These are phyloP conservation scores for Suillus cothurnatus DNA, from an alignment of 768 basidiomycete species.

Conservation along the genomic window DNA sequence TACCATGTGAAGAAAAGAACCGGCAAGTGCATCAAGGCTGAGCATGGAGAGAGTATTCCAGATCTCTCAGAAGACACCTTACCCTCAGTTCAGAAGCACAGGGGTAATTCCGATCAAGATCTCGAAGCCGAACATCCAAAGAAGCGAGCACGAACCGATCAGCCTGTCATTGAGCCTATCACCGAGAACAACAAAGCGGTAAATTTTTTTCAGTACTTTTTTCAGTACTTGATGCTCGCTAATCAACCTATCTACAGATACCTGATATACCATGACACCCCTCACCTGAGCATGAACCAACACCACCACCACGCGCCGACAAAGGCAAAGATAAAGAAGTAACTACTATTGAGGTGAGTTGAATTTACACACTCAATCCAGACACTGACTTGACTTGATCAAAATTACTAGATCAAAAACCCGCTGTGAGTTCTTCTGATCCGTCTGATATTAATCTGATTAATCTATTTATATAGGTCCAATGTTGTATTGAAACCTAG, in stretches of 20 bases:
- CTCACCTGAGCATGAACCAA: neutral
- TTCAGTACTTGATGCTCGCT: too few relatives aligned
- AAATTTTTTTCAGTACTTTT: neutral
- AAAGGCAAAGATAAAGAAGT: neutral
- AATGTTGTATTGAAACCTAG: neutral
- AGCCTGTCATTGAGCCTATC: neutral
- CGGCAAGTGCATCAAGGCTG: neutral
- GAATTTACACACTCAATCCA: neutral
- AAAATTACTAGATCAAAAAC: neutral
- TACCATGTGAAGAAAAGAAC: neutral
- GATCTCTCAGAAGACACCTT: neutral
- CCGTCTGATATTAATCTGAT: neutral
- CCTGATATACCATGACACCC: neutral
- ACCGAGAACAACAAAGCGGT: neutral
- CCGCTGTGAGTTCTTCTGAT: neutral
- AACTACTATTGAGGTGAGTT: neutral
- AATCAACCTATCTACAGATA: too few relatives aligned
- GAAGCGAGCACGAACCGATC: neutral
- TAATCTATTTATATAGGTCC: neutral
- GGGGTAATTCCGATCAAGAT: neutral
- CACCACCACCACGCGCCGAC: neutral
- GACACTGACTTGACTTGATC: neutral
- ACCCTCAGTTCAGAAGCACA: neutral
- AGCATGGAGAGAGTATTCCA: neutral
- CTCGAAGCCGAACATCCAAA: neutral